These are phyloP conservation scores for Glaciozyma antarctica DNA, from an alignment of 768 basidiomycete genomes.

Conservation along the genomic window DNA sequence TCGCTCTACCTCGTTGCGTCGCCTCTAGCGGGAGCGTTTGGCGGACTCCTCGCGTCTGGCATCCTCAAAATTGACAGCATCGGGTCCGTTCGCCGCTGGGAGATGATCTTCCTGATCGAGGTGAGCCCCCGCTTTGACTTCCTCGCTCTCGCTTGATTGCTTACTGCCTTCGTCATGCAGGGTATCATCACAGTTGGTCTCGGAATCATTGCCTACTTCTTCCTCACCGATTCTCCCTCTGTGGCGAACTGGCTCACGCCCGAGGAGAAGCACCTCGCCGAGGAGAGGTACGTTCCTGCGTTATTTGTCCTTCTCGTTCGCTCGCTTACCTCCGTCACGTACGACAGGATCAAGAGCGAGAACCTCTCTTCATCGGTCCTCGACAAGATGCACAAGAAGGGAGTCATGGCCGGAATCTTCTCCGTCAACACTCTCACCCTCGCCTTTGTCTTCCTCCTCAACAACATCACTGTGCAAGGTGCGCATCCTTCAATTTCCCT, in stretches of 20 bases:
- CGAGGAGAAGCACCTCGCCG: constrained; percentile 13
- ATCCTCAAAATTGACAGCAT: constrained; percentile 20
- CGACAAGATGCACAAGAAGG: constrained; percentile 29
- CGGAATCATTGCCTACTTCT: constrained; percentile 17
- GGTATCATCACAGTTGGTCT: constrained; percentile 29
- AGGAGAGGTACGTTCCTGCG: not conserved
- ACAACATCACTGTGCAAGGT: constrained; percentile 17
- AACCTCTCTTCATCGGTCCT: constrained; percentile 27
- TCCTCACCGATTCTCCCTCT: constrained; percentile 22
- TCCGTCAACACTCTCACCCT: constrained; percentile 20
- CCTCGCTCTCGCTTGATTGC: not conserved
- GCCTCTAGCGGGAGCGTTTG: constrained; percentile 25
- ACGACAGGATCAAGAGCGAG: constrained; percentile 32
- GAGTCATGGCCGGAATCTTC: constrained; percentile 6
- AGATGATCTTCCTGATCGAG: constrained; percentile 26
- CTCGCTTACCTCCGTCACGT: not conserved
- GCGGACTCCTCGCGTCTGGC: constrained; percentile 34
- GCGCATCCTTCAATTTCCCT: too few species aligned
- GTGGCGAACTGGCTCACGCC: constrained; percentile 25
- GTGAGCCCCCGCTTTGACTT: constrained; percentile 15
- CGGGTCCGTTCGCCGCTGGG: constrained; percentile 1
- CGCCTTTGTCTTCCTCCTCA: constrained; percentile 33
- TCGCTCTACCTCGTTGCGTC: constrained; percentile 22
- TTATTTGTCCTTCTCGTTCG: not conserved
- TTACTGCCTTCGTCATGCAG: constrained; percentile 21